These are phyloP conservation scores for Acacia crassicarpa DNA, from an alignment of 306 rosid species.

Conservation along the genomic window DNA sequence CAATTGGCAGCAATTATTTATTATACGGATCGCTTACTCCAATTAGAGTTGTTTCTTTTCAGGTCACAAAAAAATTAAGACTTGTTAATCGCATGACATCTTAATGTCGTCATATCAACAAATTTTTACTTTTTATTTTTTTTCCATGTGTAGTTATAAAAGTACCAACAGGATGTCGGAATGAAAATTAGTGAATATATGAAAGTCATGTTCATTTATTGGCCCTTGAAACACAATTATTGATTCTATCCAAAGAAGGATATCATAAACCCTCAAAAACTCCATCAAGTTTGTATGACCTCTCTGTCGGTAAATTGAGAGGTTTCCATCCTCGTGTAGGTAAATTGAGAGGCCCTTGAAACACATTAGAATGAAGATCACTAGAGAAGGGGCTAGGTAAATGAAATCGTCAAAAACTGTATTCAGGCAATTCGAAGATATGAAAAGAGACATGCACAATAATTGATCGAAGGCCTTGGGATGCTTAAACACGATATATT, in stretches of 20 bases:
- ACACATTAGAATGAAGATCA: not conserved
- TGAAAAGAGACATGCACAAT: not conserved
- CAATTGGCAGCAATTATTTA: too few species aligned
- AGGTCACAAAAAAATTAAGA: too few species aligned
- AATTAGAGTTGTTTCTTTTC: not conserved
- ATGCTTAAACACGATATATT: not conserved
- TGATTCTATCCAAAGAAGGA: not conserved
- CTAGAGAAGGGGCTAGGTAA: not conserved
- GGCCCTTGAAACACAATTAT: not conserved
- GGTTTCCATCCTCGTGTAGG: not conserved
- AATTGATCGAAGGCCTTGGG: not conserved
- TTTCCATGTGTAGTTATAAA: not conserved
- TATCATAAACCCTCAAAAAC: not conserved
- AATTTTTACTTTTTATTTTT: too few species aligned
- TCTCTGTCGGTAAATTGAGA: not conserved
- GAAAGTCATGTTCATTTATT: not conserved
- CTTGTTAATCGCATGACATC: not conserved
- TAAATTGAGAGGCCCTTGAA: too few species aligned
- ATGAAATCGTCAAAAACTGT: not conserved
- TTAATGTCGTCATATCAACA: not conserved
- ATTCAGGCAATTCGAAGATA: not conserved
- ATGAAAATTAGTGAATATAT: too few species aligned
- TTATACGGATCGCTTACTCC: too few species aligned
- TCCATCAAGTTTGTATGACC: not conserved
- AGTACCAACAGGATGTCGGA: too few species aligned